These are phyloP conservation scores for Suzukiozyma palmioleophila DNA, from an alignment of 1,139 yeast species.

Conservation along the genomic window DNA sequence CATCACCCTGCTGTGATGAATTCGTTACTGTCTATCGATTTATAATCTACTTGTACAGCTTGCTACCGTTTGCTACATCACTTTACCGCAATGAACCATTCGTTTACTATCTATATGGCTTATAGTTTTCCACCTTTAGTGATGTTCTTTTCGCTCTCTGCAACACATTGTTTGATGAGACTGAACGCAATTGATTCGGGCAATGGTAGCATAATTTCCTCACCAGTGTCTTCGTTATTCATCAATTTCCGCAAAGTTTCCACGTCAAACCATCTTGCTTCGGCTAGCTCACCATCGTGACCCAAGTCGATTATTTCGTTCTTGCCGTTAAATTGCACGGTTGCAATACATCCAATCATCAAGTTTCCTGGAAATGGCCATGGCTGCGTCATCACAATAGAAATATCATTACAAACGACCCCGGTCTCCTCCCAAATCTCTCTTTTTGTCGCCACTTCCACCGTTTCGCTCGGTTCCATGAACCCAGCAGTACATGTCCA, in stretches of 20 bases:
- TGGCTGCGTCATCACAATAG: slow-evolving; percentile 72
- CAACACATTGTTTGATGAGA: slow-evolving; percentile 43
- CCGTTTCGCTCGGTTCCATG: slow-evolving; percentile 90
- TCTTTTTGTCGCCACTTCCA: slow-evolving; percentile 81
- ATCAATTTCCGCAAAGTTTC: slow-evolving; percentile 47
- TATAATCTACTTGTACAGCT: too few species aligned
- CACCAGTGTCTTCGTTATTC: slow-evolving; percentile 23
- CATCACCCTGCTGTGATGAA: too few species aligned
- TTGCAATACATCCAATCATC: slow-evolving; percentile 89
- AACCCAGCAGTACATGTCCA: slow-evolving; percentile 92
- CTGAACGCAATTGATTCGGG: slow-evolving; percentile 38
- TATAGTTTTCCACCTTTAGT: not conserved
- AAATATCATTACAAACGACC: slow-evolving; percentile 56
- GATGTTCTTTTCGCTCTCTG: slow-evolving; percentile 10
- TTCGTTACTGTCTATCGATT: too few species aligned
- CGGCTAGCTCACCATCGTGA: slow-evolving; percentile 80
- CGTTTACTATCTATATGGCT: too few species aligned
- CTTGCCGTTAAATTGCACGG: slow-evolving; percentile 57
- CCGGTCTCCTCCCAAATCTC: slow-evolving; percentile 98
- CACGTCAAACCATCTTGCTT: slow-evolving; percentile 78
- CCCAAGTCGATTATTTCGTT: slow-evolving; percentile 64
- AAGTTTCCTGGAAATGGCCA: slow-evolving; percentile 96
- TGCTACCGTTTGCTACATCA: too few species aligned
- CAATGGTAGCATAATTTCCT: slow-evolving; percentile 34
- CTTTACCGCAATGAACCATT: too few species aligned